Evolutionary conservation across 306 rosid genomes (phyloP), one percentile per base, ranked within the genome.

Genomic region (Corylus americana): DNA sequence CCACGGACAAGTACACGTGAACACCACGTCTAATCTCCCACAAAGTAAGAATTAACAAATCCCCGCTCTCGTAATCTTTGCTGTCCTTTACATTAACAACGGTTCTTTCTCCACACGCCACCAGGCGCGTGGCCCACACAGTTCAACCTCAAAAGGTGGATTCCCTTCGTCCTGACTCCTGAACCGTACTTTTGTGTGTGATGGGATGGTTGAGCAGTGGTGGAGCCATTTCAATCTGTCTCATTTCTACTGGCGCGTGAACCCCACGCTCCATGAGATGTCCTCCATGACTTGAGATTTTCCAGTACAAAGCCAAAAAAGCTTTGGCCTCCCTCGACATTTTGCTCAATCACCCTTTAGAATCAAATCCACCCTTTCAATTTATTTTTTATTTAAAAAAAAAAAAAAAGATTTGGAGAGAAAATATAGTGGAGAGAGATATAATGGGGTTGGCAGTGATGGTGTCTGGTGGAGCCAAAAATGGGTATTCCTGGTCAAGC

Each of bases 1-100:
- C 48, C 47, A 67, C 42, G 71, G 80, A 78, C 80, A 73, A 68
- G 70, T 25, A 76, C 88, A 85, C 91, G 86, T 85, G 91, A 81
- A 85, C 22, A 2, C 84, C 81, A 86, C 22, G 66, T 78, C 62
- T 51, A 12, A 25, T 47, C 44, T 59, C 49, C 8, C 3, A 49
- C 4, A 51, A 73, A 82, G 63, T 69, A 42, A 18, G 58, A 45
- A 63, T 55, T 59, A 10, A 16, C 76, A 62, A 59, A 68, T n/a
- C 75, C 37, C 70, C 27, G 11, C 25, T 39, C 86, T 31, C n/a
- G 50, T 66, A 64, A 75, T 55, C 71, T 59, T 76, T 17, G 71
- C 59, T 73, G 78, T 75, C 77, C 20, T 44, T 64, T 42, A 51
- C n/a, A 50, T 35, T 35, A 11, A 14, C 22, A 27, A 5, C 14